These are phyloP conservation scores for Juglanconis sp. DNA, from an alignment of 2,329 filamentous ascomycete species.

Conservation along the genomic window DNA sequence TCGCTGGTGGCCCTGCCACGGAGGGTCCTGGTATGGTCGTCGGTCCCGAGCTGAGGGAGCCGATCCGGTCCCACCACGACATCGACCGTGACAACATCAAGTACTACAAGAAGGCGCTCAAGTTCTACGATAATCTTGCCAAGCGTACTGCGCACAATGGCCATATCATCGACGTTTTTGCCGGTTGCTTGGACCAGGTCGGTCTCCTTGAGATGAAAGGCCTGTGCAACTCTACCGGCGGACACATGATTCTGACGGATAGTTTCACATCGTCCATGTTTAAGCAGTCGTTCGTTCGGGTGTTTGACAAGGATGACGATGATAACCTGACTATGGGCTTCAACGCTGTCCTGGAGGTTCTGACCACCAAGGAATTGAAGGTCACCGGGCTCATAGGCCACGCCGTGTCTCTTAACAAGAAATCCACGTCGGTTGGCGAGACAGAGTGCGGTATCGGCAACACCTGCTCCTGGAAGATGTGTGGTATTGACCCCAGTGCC, in stretches of 20 bases:
- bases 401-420: conserved; percentile 95
- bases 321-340: conserved; percentile 98
- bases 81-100: conserved; percentile 99
- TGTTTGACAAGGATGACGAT: conserved; percentile 94
- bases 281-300: conserved; percentile 94
- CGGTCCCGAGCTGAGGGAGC: conserved; percentile 89
- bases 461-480: conserved; percentile 99
- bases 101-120: conserved; percentile 98
- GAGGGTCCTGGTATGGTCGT: conserved; percentile 97
- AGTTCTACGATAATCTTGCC: conserved; percentile 94
- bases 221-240: conserved; percentile 90
- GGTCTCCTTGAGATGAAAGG: conserved; percentile 98
- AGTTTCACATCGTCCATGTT: conserved; percentile 99
- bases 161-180: conserved; percentile 96
- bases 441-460: conserved; percentile 98
- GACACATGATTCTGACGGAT: conserved; percentile 97
- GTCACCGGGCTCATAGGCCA: conserved; percentile 97
- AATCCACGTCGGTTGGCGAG: conserved; percentile 93
- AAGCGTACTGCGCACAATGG: conserved; percentile 95
- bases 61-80: conserved; percentile 96
- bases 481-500: conserved; percentile 87
- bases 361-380: conserved; percentile 97
- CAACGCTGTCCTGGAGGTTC: conserved; percentile 90
- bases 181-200: conserved; percentile 94
- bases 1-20: conserved; percentile 89